phyloP scores from a whole-genome alignment of 2,329 filamentous ascomycete genomes.

The Colletotrichum somersetense region DNA sequence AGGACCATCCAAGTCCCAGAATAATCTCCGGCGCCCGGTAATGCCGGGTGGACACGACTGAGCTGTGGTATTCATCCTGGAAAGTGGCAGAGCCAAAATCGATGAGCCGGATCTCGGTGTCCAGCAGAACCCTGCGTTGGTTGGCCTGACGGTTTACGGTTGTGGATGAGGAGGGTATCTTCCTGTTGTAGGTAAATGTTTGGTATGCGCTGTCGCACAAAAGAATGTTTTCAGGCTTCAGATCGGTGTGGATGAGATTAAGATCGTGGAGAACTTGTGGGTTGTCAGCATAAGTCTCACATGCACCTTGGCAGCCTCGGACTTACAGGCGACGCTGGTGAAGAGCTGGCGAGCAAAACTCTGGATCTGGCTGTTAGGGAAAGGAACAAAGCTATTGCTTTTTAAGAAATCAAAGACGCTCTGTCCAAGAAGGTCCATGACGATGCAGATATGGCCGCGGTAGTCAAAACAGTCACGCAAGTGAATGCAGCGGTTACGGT shows the following conservation, averaged over 20 bases:
- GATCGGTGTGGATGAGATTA: conserved; percentile 92
- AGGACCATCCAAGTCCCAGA: conserved; percentile 77
- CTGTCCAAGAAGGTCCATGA: conserved; percentile 84
- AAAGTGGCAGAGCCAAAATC: conserved; percentile 81
- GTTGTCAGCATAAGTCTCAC: conserved; percentile 39
- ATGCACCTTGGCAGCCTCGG: not conserved
- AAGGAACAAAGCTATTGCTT: conserved; percentile 93
- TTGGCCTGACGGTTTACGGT: conserved; percentile 71
- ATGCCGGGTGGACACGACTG: conserved; percentile 77
- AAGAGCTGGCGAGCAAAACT: conserved; percentile 95
- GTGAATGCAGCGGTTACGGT: conserved; percentile 97
- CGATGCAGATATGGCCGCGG: conserved; percentile 93
- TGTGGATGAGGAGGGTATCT: conserved; percentile 75
- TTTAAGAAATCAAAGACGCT: conserved; percentile 99
- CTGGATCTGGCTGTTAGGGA: conserved; percentile 98
- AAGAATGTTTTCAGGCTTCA: conserved; percentile 79
- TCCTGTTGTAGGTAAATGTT: conserved; percentile 78
- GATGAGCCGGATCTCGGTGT: conserved; percentile 78
- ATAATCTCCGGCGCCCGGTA: conserved; percentile 80
- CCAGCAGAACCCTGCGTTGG: conserved; percentile 73
- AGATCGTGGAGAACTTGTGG: conserved; percentile 92
- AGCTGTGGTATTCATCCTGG: conserved; percentile 79
- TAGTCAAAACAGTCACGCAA: conserved; percentile 97
- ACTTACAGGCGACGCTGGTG: conserved; percentile 97
- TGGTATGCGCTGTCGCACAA: conserved; percentile 75